Percentiles rank a stretch among this genome's conserved stretches.
These are phyloP conservation scores for Pythium apleroticum DNA, from an alignment of 352 stramenopile genomes.

Conservation along the genomic window DNA sequence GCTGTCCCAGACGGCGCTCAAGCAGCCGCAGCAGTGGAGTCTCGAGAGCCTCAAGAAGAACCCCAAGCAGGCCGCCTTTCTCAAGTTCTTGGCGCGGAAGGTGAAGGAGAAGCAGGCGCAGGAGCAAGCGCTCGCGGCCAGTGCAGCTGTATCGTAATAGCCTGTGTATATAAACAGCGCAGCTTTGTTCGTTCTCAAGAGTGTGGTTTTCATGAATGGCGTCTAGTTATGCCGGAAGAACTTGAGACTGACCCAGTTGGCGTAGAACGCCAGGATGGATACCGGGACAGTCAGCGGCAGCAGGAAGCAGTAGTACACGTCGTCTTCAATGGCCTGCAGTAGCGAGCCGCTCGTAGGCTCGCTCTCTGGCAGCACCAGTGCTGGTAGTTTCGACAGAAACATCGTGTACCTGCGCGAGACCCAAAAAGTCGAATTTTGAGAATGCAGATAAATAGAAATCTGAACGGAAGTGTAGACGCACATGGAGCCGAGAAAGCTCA, in stretches of 20 bases:
- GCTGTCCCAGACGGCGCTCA: conserved; percentile 58
- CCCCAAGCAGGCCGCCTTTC: conserved; percentile 65
- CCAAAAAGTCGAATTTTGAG: background rate
- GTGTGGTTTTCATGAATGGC: background rate
- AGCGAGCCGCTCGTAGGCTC: conserved; percentile 22
- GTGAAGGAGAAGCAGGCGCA: conserved; percentile 46
- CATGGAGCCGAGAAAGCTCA: conserved; percentile 66
- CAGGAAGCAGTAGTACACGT: conserved; percentile 83
- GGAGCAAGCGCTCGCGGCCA: conserved; percentile 2
- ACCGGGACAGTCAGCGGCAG: conserved; percentile 76
- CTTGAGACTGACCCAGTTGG: conserved; percentile 85
- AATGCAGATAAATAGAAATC: background rate
- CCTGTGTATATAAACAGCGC: too few species aligned
- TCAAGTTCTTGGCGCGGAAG: conserved; percentile 59
- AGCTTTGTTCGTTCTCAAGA: background rate
- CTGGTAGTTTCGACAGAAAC: conserved; percentile 62
- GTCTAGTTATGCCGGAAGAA: conserved; percentile 82
- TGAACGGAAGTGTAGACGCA: conserved; percentile 28
- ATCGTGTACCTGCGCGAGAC: conserved; percentile 67
- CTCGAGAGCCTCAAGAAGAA: conserved; percentile 53
- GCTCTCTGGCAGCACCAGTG: conserved; percentile 7
- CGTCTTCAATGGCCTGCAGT: conserved; percentile 47
- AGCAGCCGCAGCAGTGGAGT: conserved; percentile 49
- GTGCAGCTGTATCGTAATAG: background rate
- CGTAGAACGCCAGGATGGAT: conserved; percentile 74